A percentile compares a stretch with the other conserved stretches of the same genome.
phyloP scores from a whole-genome alignment of 202 grass and related monocot species.

The Zizania palustris region DNA sequence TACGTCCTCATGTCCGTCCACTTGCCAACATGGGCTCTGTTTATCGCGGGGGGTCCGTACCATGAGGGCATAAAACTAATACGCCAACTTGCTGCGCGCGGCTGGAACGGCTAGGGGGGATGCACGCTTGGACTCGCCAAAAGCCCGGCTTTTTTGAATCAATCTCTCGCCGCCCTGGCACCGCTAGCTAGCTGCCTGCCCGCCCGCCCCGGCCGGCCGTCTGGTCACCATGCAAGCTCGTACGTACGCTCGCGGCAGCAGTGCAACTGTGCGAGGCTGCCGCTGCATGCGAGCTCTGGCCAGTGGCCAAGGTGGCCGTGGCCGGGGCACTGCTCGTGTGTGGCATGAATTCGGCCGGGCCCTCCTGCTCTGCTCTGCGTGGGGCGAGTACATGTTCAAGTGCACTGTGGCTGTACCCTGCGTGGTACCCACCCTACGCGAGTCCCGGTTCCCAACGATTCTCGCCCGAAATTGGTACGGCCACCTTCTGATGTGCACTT shows the following conservation, averaged over 20 bases:
- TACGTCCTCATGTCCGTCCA: too few species aligned
- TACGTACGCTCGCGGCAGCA: background rate
- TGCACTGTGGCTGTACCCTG: background rate
- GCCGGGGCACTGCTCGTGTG: background rate
- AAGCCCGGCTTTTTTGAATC: background rate
- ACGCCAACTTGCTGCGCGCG: slow-evolving; percentile 16
- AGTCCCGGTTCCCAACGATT: background rate
- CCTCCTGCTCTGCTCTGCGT: background rate
- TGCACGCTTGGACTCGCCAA: slow-evolving; percentile 17
- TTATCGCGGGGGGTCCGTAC: too few species aligned
- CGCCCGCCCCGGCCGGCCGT: background rate
- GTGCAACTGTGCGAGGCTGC: too few species aligned
- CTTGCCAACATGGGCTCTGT: too few species aligned
- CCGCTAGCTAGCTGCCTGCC: too few species aligned
- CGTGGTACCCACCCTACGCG: background rate
- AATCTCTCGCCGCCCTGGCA: too few species aligned
- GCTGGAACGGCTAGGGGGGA: slow-evolving; percentile 16
- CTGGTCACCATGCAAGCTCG: too few species aligned
- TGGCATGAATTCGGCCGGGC: background rate
- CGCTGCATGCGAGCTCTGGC: too few species aligned
- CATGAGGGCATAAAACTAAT: background rate
- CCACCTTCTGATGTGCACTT: too few species aligned
- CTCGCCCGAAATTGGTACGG: background rate
- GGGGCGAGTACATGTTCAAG: background rate
- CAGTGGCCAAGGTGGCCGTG: background rate